Evolutionary conservation across 495 filamentous ascomycete species (phyloP), one percentile per base, ranked within the genome.

Genomic region (Penicillium psychrofluorescens): DNA sequence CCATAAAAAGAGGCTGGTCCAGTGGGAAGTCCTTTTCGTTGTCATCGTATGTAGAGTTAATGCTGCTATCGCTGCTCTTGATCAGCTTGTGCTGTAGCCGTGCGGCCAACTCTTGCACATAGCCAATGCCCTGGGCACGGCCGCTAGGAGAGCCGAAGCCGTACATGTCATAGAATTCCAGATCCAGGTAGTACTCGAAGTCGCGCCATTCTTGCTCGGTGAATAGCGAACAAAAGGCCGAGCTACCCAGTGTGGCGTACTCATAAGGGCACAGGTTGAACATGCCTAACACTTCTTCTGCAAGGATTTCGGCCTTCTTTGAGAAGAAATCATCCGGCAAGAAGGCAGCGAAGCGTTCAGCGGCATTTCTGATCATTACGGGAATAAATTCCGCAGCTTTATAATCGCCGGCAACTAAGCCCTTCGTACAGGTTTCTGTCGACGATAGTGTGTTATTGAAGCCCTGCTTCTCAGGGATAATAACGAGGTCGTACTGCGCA

Each of bases 51-150:
- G 77, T 79, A 36, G 71, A 61, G 53, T 84, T 84, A 66, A 81
- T 73, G 51, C 79, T 76, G n/a, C 70, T 76, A 7, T 71, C 67
- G 1, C 73, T 72, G 38, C 65, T 71, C 32, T 75, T 60, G 36
- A 65, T 59, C 7, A 77, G 63, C 45, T 79, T 75, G 48, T 74
- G 64, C 40, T 74, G 48, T 16, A 84, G 64, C n/a, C 80, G 70
- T 1, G 79, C 81, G 4, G 79, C 59, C 15, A 81, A 63, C 60
- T 85, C 81, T 39, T 79, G 64, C 9, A 82, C 75, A 45, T 79
- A 85, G 14, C 79, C 80, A 40, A 82, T 75, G 2, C 79, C 81
- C 15, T 81, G 70, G 11, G 81, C 82, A 12, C 81, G 70, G 22
- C 79, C 80, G 12, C 71, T 74, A 0, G 79, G 73, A 6, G 77